Percentiles rank a stretch among this genome's conserved stretches.
Conservation (phyloP, 225 moss, liverwort and hornwort genomes). For the Takakia lepidozioides region DNA sequence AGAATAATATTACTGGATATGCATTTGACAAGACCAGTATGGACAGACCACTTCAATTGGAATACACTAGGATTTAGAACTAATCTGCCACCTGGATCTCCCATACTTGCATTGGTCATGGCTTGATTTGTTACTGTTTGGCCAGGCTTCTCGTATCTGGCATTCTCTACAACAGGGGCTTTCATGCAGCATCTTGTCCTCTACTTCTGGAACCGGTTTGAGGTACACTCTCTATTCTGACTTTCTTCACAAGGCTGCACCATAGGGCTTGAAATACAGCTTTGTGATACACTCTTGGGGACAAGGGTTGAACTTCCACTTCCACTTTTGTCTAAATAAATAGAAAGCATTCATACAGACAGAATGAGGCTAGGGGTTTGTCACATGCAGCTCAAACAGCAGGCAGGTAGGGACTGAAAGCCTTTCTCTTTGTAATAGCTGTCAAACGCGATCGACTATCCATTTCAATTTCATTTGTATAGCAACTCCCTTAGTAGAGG, state of each 20-base stretch:
- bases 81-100: too few species aligned
- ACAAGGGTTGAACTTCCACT: neutral
- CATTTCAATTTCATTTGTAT: too few species aligned
- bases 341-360: conserved; percentile 4
- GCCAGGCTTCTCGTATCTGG: conserved; percentile 89
- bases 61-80: too few species aligned
- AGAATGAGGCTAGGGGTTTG: conserved; percentile 9
- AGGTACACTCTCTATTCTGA: conserved; percentile 29
- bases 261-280: neutral
- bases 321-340: neutral
- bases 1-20: neutral
- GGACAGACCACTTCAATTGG: neutral
- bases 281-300: neutral
- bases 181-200: conserved; percentile 98
- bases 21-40: neutral
- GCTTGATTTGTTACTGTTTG: neutral
- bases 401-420: too few species aligned
- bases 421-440: too few species aligned
- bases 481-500: too few species aligned
- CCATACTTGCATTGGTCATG: too few species aligned
- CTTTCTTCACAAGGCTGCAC: neutral
- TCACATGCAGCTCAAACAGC: too few species aligned
- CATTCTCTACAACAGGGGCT: conserved; percentile 82
- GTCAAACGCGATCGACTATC: too few species aligned
- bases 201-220: conserved; percentile 97